Conservation (phyloP, 2,329 filamentous ascomycete species). For the Xylaria sp. region DNA sequence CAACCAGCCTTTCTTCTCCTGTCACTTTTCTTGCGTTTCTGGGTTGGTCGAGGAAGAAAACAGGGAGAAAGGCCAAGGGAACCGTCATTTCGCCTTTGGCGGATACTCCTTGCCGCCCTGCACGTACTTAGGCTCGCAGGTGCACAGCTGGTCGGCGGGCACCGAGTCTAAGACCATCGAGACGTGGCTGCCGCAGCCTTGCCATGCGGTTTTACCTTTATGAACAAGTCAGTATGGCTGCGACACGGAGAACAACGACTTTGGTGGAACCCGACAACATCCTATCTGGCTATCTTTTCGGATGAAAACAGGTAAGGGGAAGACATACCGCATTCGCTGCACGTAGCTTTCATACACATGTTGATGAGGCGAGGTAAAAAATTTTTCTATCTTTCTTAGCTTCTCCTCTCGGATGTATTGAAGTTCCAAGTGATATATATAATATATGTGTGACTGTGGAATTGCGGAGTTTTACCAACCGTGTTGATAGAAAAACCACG, state of each 20-base stretch:
- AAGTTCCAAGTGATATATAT: not conserved
- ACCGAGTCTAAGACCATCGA: constrained; percentile 69
- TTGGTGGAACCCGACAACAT: not conserved
- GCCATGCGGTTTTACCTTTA: constrained; percentile 70
- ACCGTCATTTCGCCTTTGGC: constrained; percentile 61
- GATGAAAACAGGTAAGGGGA: not conserved
- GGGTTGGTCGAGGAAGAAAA: not conserved
- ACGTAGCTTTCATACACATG: constrained; percentile 75
- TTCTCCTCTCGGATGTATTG: not conserved
- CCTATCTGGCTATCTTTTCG: not conserved
- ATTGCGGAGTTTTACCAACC: not conserved
- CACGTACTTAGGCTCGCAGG: constrained; percentile 71
- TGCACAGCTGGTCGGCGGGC: constrained; percentile 69
- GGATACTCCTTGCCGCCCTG: constrained; percentile 71
- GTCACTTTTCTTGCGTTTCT: not conserved
- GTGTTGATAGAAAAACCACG: not conserved
- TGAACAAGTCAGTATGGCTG: not conserved
- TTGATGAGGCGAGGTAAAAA: constrained; percentile 30
- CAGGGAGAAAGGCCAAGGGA: constrained; percentile 18
- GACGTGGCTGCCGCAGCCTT: constrained; percentile 72
- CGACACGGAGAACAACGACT: not conserved
- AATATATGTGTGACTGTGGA: too few species aligned
- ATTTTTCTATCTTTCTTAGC: too few species aligned
- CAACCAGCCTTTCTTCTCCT: not conserved
- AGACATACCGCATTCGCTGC: constrained; percentile 69